Evolutionary conservation across 2,329 filamentous ascomycete genomes (phyloP).

Genomic region (Aphanoascus verrucosus): DNA sequence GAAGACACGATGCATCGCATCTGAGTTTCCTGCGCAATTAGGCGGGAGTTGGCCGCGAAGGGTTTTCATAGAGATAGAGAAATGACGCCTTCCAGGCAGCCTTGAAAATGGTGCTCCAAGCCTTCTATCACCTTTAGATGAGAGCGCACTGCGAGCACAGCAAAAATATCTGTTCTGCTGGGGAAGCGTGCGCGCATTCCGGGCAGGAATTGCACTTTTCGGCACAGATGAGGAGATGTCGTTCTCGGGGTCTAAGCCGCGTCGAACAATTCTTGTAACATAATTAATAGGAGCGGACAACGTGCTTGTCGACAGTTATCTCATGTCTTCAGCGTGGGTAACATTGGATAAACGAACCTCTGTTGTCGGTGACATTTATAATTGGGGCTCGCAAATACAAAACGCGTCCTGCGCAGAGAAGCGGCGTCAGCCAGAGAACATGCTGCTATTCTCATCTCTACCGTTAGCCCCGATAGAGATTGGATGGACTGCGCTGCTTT

Average conservation of each 20-base stretch:
- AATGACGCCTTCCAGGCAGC: neutral
- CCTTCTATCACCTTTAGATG: neutral
- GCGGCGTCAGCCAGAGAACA: constrained; percentile 2
- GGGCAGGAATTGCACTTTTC: neutral
- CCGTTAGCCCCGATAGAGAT: neutral
- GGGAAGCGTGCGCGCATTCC: neutral
- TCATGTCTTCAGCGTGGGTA: neutral
- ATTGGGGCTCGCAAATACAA: neutral
- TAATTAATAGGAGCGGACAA: neutral
- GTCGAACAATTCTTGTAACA: neutral
- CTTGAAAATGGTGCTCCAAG: too few relatives aligned
- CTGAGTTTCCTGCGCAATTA: constrained; percentile 23
- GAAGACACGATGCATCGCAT: constrained; percentile 44
- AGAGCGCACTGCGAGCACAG: neutral
- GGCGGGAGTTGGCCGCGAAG: constrained; percentile 10
- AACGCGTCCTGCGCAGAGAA: neutral
- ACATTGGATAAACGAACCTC: neutral
- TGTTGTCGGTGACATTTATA: neutral
- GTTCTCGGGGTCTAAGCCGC: neutral
- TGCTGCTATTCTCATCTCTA: neutral
- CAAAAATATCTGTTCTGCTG: neutral
- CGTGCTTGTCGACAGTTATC: neutral
- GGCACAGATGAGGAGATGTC: neutral
- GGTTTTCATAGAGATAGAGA: neutral
- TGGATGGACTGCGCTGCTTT: neutral